Evolutionary conservation across 768 basidiomycete species (phyloP).

Genomic region (Podaxis rugospora): DNA sequence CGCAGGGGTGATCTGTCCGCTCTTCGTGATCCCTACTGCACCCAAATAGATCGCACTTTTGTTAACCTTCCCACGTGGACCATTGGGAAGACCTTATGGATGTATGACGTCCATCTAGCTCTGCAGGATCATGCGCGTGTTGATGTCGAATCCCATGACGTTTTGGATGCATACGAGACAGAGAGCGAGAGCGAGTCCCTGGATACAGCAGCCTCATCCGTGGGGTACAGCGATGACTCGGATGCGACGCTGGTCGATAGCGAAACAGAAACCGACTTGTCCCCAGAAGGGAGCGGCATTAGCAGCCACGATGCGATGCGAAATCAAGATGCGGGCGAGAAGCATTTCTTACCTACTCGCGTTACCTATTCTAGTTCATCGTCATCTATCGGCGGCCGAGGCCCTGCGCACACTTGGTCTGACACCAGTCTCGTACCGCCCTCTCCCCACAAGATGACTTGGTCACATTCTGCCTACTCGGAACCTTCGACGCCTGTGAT

Average conservation of each 20-base stretch:
- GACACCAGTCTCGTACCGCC: constrained; percentile 1
- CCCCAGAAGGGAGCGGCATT: neutral
- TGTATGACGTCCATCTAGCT: constrained; percentile 49
- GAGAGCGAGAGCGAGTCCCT: constrained; percentile 25
- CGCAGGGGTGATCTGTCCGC: constrained; percentile 58
- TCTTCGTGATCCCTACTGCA: constrained; percentile 53
- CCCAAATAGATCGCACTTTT: constrained; percentile 56
- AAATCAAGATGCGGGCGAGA: neutral
- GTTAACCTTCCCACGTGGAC: constrained; percentile 58
- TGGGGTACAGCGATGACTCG: constrained; percentile 43
- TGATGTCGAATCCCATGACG: neutral
- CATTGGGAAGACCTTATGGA: constrained; percentile 61
- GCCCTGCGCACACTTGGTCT: neutral
- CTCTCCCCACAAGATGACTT: neutral
- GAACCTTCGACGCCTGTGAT: constrained; percentile 9
- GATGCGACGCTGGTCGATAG: constrained; percentile 55
- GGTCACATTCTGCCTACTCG: constrained; percentile 6
- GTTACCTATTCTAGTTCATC: neutral
- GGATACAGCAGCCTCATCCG: constrained; percentile 27
- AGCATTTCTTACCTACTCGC: neutral
- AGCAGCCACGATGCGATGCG: neutral
- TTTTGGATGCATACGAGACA: constrained; percentile 1
- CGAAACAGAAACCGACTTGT: constrained; percentile 32
- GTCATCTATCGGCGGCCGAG: neutral
- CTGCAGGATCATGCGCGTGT: constrained; percentile 13